phyloP scores from a whole-genome alignment of 2,329 filamentous ascomycete species.

The Hansfordia pulvinata region DNA sequence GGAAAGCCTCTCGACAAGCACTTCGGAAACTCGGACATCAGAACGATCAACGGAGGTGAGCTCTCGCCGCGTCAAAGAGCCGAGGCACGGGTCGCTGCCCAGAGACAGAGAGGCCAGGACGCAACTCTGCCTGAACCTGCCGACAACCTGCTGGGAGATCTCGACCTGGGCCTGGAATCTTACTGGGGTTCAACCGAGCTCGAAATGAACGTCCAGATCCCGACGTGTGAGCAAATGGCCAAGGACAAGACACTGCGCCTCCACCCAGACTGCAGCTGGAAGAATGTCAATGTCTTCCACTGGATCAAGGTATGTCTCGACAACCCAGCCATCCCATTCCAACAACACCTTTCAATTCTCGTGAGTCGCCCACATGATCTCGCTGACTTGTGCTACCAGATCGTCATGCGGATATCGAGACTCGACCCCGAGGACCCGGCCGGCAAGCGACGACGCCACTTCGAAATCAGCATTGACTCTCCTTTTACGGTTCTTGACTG shows the following conservation, averaged over 20 bases:
- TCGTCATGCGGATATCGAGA: constrained; percentile 84
- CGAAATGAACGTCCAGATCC: constrained; percentile 85
- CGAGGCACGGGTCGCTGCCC: constrained; percentile 32
- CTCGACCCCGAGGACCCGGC: constrained; percentile 63
- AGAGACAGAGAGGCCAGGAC: constrained; percentile 37
- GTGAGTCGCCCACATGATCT: not conserved
- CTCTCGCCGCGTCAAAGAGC: constrained; percentile 37
- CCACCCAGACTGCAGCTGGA: constrained; percentile 86
- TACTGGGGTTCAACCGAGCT: constrained; percentile 84
- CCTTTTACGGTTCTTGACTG: constrained; percentile 90
- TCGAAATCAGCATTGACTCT: constrained; percentile 93
- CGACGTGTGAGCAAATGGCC: constrained; percentile 76
- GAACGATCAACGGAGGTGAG: constrained; percentile 69
- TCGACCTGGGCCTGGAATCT: constrained; percentile 55
- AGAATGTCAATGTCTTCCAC: constrained; percentile 86
- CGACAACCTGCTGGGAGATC: constrained; percentile 68
- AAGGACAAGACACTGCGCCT: constrained; percentile 52
- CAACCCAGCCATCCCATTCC: too few species aligned
- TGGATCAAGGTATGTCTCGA: constrained; percentile 71
- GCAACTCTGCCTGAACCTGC: constrained; percentile 35
- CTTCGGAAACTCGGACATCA: constrained; percentile 63
- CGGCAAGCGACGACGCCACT: constrained; percentile 65
- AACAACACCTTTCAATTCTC: too few species aligned
- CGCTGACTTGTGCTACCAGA: constrained; percentile 31
- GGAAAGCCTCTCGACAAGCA: constrained; percentile 61